Percentiles rank a stretch among this genome's conserved stretches.
These are phyloP conservation scores for Ceratonia siliqua DNA, from an alignment of 306 rosid genomes.

Conservation along the genomic window DNA sequence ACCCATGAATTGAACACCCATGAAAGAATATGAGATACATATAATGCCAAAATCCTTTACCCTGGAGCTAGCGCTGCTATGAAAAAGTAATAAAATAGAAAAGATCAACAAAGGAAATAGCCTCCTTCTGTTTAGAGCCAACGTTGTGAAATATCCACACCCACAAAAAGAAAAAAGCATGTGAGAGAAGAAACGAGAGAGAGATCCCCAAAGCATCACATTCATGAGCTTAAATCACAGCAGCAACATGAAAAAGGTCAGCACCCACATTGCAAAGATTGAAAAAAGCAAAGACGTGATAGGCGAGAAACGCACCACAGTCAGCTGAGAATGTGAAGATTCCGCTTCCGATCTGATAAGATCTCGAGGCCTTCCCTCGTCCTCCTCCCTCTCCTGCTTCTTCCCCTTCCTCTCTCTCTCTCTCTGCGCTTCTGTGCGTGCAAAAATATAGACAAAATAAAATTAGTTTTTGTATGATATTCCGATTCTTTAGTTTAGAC, in stretches of 20 bases:
- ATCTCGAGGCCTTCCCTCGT: slow-evolving; percentile 47
- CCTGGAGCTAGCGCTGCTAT: slow-evolving; percentile 5
- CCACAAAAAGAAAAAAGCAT: slow-evolving; percentile 11
- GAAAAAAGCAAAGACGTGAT: slow-evolving; percentile 1
- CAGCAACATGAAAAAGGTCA: slow-evolving; percentile 34
- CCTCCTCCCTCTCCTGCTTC: not conserved
- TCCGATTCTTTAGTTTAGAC: slow-evolving; percentile 45
- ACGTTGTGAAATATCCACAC: not conserved
- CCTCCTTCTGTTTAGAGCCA: not conserved
- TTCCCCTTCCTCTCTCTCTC: not conserved
- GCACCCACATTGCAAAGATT: slow-evolving; percentile 47
- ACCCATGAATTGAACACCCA: not conserved
- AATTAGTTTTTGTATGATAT: slow-evolving; percentile 43
- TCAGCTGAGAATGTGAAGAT: slow-evolving; percentile 35
- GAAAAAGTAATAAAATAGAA: not conserved
- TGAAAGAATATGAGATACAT: slow-evolving; percentile 17
- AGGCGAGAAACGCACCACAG: slow-evolving; percentile 35
- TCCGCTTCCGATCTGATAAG: slow-evolving; percentile 64
- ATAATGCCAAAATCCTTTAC: not conserved
- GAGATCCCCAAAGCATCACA: slow-evolving; percentile 28
- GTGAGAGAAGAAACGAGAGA: slow-evolving; percentile 9
- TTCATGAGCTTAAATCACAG: slow-evolving; percentile 17
- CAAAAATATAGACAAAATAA: slow-evolving; percentile 45
- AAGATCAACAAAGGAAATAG: slow-evolving; percentile 11
- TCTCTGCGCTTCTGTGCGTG: slow-evolving; percentile 17